A percentile compares a stretch with the other conserved stretches of the same genome.
Conservation (phyloP, 495 filamentous ascomycete genomes). For the Penicillium fimorum region DNA sequence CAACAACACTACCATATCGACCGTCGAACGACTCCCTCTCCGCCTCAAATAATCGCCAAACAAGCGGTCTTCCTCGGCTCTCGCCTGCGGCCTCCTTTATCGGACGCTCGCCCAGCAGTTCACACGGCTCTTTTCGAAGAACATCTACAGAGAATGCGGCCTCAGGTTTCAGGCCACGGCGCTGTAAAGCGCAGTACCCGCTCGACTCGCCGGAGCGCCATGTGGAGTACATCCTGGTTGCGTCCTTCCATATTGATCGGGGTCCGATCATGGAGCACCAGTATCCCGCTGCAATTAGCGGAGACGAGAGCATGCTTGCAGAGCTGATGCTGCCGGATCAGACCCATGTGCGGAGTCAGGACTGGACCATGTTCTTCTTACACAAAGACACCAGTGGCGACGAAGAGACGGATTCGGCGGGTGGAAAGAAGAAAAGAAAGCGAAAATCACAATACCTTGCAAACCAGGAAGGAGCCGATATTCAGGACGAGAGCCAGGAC, state of each 20-base stretch:
- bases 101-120: conserved; percentile 54
- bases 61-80: conserved; percentile 54
- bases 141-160: conserved; percentile 45
- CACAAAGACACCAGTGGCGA: conserved; percentile 88
- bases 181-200: conserved; percentile 83
- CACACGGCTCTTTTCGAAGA: conserved; percentile 41
- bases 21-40: conserved; percentile 41
- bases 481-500: conserved; percentile 46
- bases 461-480: conserved; percentile 52
- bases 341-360: conserved; percentile 89
- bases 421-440: conserved; percentile 56
- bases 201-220: conserved; percentile 76
- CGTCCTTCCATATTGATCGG: conserved; percentile 93
- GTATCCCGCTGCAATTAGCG: conserved; percentile 88
- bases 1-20: conserved; percentile 43
- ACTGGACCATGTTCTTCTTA: conserved; percentile 99
- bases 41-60: conserved; percentile 43
- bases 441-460: conserved; percentile 39
- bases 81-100: conserved; percentile 53
- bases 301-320: conserved; percentile 96
- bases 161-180: conserved; percentile 44
- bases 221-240: conserved; percentile 99
- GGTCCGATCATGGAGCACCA: conserved; percentile 99
- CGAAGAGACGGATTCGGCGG: conserved; percentile 64
- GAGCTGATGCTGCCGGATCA: conserved; percentile 99